Evolutionary conservation across 768 basidiomycete species (phyloP).

Genomic region (Inosperma sp.): DNA sequence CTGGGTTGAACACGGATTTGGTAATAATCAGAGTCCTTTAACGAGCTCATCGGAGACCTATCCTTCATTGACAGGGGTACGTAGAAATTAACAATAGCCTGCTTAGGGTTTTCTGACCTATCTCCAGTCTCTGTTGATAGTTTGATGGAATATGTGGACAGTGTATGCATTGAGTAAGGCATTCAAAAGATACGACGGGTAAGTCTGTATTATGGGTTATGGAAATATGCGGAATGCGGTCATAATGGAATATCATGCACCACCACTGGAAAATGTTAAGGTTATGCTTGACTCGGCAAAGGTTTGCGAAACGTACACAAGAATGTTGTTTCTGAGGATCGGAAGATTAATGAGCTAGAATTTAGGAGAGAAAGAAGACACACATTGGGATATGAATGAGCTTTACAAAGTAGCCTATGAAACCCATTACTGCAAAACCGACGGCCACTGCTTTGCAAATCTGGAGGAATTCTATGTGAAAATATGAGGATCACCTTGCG

Average conservation of each 20-base stretch:
- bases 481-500: slow-evolving; percentile 1
- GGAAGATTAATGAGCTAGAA: slow-evolving; percentile 8
- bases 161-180: too few relatives aligned
- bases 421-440: slow-evolving; percentile 98
- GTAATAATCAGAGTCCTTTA: too few relatives aligned
- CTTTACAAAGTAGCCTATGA: slow-evolving; percentile 98
- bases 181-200: too few relatives aligned
- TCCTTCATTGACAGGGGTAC: too few relatives aligned
- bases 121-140: too few relatives aligned
- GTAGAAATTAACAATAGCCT: too few relatives aligned
- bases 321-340: slow-evolving; percentile 81
- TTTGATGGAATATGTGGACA: too few relatives aligned
- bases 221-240: neutral
- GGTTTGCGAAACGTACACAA: slow-evolving; percentile 68
- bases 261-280: slow-evolving; percentile 8
- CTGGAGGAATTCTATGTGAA: slow-evolving; percentile 83
- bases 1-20: slow-evolving; percentile 34
- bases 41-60: too few relatives aligned
- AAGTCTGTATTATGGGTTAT: neutral
- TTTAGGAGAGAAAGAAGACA: slow-evolving; percentile 28
- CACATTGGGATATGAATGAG: slow-evolving; percentile 98
- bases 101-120: too few relatives aligned
- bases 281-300: neutral
- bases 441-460: slow-evolving; percentile 96
- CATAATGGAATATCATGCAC: slow-evolving; percentile 10